These are phyloP conservation scores for Penicillium italicum DNA, from an alignment of 2,329 filamentous ascomycete species.

Conservation along the genomic window DNA sequence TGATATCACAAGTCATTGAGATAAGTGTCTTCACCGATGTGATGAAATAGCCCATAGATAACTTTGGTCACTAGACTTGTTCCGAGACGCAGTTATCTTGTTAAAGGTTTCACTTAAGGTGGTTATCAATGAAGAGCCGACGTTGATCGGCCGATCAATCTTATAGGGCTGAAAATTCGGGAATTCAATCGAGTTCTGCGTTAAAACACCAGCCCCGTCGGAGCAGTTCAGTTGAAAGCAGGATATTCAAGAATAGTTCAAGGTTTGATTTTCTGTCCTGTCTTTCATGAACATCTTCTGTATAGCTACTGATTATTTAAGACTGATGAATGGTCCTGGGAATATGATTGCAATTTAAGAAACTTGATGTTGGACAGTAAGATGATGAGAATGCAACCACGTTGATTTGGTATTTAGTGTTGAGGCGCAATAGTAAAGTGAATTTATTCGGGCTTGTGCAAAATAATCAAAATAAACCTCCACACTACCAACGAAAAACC, in stretches of 20 bases:
- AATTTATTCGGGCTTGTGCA: not conserved
- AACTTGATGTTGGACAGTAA: too few species aligned
- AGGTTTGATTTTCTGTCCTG: too few species aligned
- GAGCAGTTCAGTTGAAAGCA: slow-evolving; percentile 4
- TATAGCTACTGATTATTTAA: too few species aligned
- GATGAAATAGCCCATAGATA: slow-evolving; percentile 12
- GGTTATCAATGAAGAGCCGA: slow-evolving; percentile 1
- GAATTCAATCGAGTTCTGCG: slow-evolving; percentile 3
- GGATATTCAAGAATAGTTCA: not conserved
- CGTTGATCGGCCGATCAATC: slow-evolving; percentile 8
- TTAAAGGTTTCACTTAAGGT: not conserved
- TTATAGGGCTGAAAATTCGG: slow-evolving; percentile 9
- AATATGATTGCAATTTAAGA: too few species aligned
- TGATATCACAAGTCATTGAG: slow-evolving; percentile 13
- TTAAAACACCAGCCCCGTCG: not conserved
- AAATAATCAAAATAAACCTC: not conserved
- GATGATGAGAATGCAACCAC: not conserved
- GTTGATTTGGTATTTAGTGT: not conserved
- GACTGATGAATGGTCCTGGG: too few species aligned
- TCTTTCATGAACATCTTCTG: too few species aligned
- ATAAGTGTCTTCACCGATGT: slow-evolving; percentile 10
- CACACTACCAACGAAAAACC: not conserved
- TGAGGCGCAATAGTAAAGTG: not conserved
- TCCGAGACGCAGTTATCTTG: slow-evolving; percentile 5
- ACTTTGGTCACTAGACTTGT: slow-evolving; percentile 13